Base-by-base conservation (phyloP, 306 rosid species). In the Vigna angularis region DNA sequence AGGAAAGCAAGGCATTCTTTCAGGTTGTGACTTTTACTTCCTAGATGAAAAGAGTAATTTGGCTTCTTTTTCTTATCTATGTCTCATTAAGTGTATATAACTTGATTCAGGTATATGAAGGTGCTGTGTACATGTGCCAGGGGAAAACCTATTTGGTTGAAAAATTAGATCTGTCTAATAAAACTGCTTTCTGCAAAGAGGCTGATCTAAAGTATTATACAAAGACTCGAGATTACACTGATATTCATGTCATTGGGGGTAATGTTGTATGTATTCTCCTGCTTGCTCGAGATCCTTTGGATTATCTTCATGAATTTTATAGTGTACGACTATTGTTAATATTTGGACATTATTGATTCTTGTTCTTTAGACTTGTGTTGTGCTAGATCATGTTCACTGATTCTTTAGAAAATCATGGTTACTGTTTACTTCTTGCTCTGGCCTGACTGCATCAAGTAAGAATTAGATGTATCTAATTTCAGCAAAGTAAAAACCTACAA, bases 1-100 rank as follows among this genome's bases (percentile, higher is more conserved):
- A 94, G 86, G 98, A 94, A 86, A 92, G 97, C 95, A 92, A 70
- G 86, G 97, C 92, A 82, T 94, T 94, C 87, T 92, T 92, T 85
- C 98, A 90, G 96, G 98, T 94, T 50, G 56, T 48, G 63, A 80
- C 73, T 55, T 67, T 26, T 59, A 32, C 58, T 28, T 51, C 73
- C 51, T 17, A 17, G 32, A 49, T 77, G 52, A 70, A 44, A 50
- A 63, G 22, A 42, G 26, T 70, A 24, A 74, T 70, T 78, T 75
- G 65, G 58, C 62, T 32, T 49, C 12, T 64, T 66, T 62, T 47
- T 15, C 63, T 79, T 17, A 6, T 49, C 56, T 49, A 17, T 49
- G 51, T 28, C 64, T 70, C 56, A 50, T 16, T 32, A 59, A 59
- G 59, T 72, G 67, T 78, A 32, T 81, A 72, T 69, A 63, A 71